A percentile compares a stretch with the other conserved stretches of the same genome.
Conservation (phyloP, 371 early-diverging fungal genomes). For the Mortierella sp. region DNA sequence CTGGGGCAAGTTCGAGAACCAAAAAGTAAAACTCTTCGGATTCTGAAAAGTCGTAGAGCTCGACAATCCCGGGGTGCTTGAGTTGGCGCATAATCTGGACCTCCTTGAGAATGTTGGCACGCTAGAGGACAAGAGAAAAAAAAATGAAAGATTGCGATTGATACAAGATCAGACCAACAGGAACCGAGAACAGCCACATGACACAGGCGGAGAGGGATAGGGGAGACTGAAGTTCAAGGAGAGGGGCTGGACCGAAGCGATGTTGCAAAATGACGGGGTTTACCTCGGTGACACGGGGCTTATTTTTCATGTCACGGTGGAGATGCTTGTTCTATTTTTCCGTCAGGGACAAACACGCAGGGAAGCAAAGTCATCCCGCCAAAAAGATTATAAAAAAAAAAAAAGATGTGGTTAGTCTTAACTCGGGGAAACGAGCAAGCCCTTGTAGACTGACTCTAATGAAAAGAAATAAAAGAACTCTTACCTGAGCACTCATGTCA, state of each 20-base stretch:
- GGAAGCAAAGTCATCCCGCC: too few relatives aligned
- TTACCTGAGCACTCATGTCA: conserved; percentile 68
- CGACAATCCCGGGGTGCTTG: conserved; percentile 81
- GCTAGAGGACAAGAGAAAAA: conserved; percentile 50
- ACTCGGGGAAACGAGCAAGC: too few relatives aligned
- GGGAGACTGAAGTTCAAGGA: too few relatives aligned
- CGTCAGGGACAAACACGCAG: too few relatives aligned
- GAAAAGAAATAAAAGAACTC: neutral
- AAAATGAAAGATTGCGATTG: too few relatives aligned
- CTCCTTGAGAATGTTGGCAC: conserved; percentile 86
- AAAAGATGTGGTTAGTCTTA: too few relatives aligned
- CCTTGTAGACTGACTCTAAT: too few relatives aligned
- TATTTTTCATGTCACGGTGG: conserved; percentile 58
- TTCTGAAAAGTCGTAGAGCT: conserved; percentile 73
- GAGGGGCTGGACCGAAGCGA: neutral
- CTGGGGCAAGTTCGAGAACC: conserved; percentile 86
- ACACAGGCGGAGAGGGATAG: too few relatives aligned
- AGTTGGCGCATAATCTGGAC: conserved; percentile 87
- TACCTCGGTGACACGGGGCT: conserved; percentile 62
- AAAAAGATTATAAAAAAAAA: too few relatives aligned
- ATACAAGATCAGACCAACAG: conserved; percentile 1
- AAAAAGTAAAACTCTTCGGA: conserved; percentile 76
- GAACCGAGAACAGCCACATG: too few relatives aligned
- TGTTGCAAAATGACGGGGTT: conserved; percentile 3
- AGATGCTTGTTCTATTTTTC: conserved; percentile 47